These are phyloP conservation scores for Bauhinia variegata DNA, from an alignment of 306 rosid genomes.

Conservation along the genomic window DNA sequence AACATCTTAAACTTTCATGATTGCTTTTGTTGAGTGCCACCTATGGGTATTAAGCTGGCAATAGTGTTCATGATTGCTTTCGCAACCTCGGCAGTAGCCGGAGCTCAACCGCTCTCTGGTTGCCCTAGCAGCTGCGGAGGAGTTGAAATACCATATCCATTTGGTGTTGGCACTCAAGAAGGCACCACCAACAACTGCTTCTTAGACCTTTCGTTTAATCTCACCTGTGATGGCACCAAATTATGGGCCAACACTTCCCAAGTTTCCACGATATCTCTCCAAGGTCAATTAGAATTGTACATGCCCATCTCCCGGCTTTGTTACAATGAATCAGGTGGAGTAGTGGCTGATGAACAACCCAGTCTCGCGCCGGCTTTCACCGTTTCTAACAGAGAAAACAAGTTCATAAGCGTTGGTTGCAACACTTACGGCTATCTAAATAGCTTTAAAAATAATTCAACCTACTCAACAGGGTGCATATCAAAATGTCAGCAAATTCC, in stretches of 20 bases:
- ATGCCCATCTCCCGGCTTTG: not conserved
- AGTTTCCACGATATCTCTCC: slow-evolving; percentile 24
- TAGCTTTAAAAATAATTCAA: not conserved
- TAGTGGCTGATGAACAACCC: accelerated
- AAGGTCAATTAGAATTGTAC: slow-evolving; percentile 12
- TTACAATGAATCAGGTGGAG: not conserved
- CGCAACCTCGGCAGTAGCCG: not conserved
- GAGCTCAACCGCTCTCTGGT: slow-evolving; percentile 21
- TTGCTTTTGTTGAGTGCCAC: too few species aligned
- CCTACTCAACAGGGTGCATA: not conserved
- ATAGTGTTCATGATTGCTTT: not conserved
- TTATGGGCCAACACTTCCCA: not conserved
- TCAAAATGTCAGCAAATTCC: not conserved
- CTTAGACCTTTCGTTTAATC: not conserved
- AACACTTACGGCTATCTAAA: slow-evolving; percentile 24
- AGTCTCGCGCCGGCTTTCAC: not conserved
- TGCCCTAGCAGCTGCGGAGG: slow-evolving; percentile 41
- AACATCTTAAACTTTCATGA: not conserved
- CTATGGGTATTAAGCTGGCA: not conserved
- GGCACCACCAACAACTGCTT: slow-evolving; percentile 16
- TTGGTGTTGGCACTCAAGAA: slow-evolving; percentile 24
- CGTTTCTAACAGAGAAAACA: slow-evolving; percentile 33
- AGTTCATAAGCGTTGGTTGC: slow-evolving; percentile 38
- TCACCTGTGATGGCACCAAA: slow-evolving; percentile 33
- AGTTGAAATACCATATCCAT: slow-evolving; percentile 55